Evolutionary conservation across 2,329 filamentous ascomycete genomes (phyloP).

Genomic region (Orbilia quercus): DNA sequence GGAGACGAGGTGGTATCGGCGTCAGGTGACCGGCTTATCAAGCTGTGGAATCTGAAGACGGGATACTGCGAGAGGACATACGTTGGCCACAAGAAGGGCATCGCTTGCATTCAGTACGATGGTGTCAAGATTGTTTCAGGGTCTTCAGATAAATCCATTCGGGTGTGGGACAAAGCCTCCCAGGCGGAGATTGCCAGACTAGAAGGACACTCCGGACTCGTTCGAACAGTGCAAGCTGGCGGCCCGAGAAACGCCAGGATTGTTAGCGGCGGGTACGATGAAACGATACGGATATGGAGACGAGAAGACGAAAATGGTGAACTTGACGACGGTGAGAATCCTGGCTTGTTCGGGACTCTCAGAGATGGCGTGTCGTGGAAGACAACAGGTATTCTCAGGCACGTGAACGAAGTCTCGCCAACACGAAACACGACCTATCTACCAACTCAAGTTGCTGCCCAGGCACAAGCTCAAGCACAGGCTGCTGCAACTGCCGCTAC

Average conservation of each 20-base stretch:
- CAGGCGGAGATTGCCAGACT: constrained; percentile 90
- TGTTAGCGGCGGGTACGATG: constrained; percentile 95
- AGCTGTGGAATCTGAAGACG: constrained; percentile 90
- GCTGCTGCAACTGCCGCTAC: constrained; percentile 37
- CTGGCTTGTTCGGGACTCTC: constrained; percentile 78
- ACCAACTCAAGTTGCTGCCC: constrained; percentile 36
- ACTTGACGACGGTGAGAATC: constrained; percentile 81
- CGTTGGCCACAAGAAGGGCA: constrained; percentile 89
- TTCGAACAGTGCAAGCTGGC: constrained; percentile 92
- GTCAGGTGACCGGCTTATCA: constrained; percentile 91
- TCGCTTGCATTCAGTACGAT: constrained; percentile 97
- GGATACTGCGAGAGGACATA: constrained; percentile 81
- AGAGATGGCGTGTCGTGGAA: constrained; percentile 65
- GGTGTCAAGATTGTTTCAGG: constrained; percentile 92
- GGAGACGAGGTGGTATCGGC: constrained; percentile 90
- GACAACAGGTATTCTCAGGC: constrained; percentile 60
- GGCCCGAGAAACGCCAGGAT: constrained; percentile 81
- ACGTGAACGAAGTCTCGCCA: constrained; percentile 45
- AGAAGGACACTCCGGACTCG: constrained; percentile 81
- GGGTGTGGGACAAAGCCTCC: constrained; percentile 88
- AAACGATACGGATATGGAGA: constrained; percentile 94
- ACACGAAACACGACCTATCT: constrained; percentile 22
- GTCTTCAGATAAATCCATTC: constrained; percentile 94
- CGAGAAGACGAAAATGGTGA: constrained; percentile 79
- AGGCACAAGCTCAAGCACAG: constrained; percentile 4